Base-by-base conservation (phyloP, 441 rosid genomes). In the Erysimum pusillum region DNA sequence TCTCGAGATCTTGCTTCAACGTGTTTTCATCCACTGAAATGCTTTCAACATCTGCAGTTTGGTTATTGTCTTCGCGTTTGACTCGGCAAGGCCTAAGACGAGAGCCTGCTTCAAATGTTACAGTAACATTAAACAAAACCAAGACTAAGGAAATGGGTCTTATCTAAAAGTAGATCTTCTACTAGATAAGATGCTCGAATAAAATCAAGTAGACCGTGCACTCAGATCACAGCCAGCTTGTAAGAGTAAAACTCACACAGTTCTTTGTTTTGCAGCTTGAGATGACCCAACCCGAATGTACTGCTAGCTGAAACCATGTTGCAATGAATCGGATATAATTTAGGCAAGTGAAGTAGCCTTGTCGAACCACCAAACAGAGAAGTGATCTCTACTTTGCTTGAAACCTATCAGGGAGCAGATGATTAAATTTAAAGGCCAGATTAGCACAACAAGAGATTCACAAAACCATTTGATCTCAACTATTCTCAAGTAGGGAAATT, bases 21-120 rank as follows among this genome's bases (percentile, higher is more conserved):
- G 83, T 77, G 82, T 87, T 83, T 81, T 93, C 95, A 34, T 86
- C 92, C 14, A 72, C 20, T 65, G 84, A 67, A 53, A 84, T 62
- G 82, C 85, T 87, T 56, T 91, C 93, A n/a, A 85, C 83, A 46
- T 81, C 83, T 22, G 77, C 38, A 18, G 71, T 74, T 59, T 90
- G 90, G 79, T 73, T 91, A 0, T 80, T 71, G 56, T 86, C 93
- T 67, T 90, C 93, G 12, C 85, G 80, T 72, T 82, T 79, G 10
- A 76, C 96, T 66, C 59, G 78, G 69, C 93, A 89, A 15, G 87
- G 84, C 53, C 72, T 68, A 18, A 75, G 20, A 20, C 67, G 73
- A 31, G 67, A 67, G 76, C 71, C 72, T 74, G 59, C 84, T 52
- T 67, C 39, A 52, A 73, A 74, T 17, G 76, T 42, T 67, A 80